phyloP scores from a whole-genome alignment of 2,329 filamentous ascomycete species.

The Aspergillus fructus region DNA sequence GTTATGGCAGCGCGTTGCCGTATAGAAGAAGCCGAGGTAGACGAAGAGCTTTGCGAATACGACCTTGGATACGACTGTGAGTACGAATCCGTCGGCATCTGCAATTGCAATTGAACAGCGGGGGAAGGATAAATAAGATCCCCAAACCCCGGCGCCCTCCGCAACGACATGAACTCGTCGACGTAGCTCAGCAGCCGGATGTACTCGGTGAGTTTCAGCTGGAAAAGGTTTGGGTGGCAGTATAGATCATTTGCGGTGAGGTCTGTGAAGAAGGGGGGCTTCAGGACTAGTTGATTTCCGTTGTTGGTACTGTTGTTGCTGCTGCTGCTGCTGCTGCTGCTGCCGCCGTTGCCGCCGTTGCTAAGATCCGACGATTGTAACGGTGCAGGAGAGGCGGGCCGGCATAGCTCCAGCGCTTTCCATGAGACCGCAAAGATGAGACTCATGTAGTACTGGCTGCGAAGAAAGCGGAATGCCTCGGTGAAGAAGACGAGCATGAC shows the following conservation, averaged over 20 bases:
- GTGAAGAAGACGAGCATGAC: slow-evolving; percentile 16
- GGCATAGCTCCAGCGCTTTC: slow-evolving; percentile 13
- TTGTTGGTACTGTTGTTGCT: background rate
- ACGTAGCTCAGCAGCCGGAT: slow-evolving; percentile 10
- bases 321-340: too few species aligned
- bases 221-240: slow-evolving; percentile 9
- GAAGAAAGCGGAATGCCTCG: slow-evolving; percentile 13
- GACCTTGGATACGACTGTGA: background rate
- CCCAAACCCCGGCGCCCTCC: background rate
- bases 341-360: background rate
- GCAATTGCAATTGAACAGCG: background rate
- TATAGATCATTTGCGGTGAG: background rate
- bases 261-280: background rate
- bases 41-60: background rate
- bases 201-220: slow-evolving; percentile 14
- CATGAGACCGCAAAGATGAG: slow-evolving; percentile 14
- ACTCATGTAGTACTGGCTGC: slow-evolving; percentile 14
- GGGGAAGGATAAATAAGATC: background rate
- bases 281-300: background rate
- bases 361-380: background rate
- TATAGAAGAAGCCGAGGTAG: background rate
- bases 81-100: background rate
- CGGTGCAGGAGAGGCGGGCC: background rate
- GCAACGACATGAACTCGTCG: slow-evolving; percentile 13
- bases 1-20: background rate